Percentiles rank a stretch among this genome's conserved stretches.
phyloP scores from a whole-genome alignment of 345 rosid species.

The Erodium maritimum region DNA sequence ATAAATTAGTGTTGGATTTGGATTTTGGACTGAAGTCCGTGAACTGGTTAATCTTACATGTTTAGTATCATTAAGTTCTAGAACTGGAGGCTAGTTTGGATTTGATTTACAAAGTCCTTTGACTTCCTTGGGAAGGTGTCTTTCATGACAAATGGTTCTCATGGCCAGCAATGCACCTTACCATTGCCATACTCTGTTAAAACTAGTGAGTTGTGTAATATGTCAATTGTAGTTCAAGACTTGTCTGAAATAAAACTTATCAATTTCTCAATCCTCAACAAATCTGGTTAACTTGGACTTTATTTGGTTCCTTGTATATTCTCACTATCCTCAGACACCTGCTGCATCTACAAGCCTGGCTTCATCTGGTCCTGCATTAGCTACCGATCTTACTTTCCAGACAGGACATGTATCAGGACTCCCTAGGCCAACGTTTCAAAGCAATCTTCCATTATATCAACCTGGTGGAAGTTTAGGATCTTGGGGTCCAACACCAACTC shows the following conservation, averaged over 20 bases:
- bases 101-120: neutral
- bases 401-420: neutral
- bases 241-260: neutral
- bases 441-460: slow-evolving; percentile 10
- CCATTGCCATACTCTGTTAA: neutral
- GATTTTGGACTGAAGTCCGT: neutral
- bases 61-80: neutral
- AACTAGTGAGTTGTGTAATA: neutral
- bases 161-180: neutral
- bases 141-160: neutral
- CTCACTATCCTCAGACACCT: slow-evolving; percentile 7
- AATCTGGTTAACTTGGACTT: neutral
- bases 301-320: slow-evolving; percentile 1
- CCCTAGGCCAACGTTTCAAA: slow-evolving; percentile 9
- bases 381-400: neutral
- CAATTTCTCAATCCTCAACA: neutral
- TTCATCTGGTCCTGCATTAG: slow-evolving; percentile 3
- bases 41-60: neutral
- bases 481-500: slow-evolving; percentile 1
- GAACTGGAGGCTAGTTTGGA: neutral
- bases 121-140: neutral
- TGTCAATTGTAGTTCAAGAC: neutral
- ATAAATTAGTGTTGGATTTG: neutral
- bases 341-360: slow-evolving; percentile 6
- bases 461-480: slow-evolving; percentile 4